A percentile compares a stretch with the other conserved stretches of the same genome.
Conservation (phyloP, 1,139 yeast genomes). For the Yamadazyma pseudoaaseri region DNA sequence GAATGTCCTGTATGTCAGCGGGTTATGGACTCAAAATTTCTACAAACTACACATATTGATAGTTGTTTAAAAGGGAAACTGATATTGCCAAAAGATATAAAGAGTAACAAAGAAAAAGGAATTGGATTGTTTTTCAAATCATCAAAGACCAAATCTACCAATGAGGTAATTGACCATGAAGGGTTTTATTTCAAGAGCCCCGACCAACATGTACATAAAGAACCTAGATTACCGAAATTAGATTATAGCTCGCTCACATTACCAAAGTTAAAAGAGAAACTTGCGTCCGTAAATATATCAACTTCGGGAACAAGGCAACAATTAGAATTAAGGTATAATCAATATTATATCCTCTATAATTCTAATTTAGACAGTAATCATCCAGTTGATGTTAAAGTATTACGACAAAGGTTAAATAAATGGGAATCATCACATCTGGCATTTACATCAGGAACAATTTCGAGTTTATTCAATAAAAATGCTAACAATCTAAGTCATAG, state of each 20-base stretch:
- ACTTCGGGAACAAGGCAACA: constrained; percentile 61
- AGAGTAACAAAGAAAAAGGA: constrained; percentile 7
- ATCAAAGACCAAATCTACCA: constrained; percentile 4
- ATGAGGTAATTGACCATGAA: constrained; percentile 16
- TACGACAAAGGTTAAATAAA: constrained; percentile 55
- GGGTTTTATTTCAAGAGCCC: constrained; percentile 34
- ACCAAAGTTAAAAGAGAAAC: constrained; percentile 59
- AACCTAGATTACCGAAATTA: constrained; percentile 51
- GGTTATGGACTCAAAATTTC: constrained; percentile 51
- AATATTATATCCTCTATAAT: constrained; percentile 77
- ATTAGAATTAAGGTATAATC: constrained; percentile 71
- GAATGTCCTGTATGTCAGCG: constrained; percentile 73
- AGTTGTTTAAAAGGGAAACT: constrained; percentile 49
- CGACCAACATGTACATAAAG: constrained; percentile 24
- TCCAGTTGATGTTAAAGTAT: constrained; percentile 57
- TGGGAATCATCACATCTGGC: constrained; percentile 66
- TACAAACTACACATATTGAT: constrained; percentile 72
- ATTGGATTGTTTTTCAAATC: constrained; percentile 38
- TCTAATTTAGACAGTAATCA: constrained; percentile 76
- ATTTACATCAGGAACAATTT: constrained; percentile 19
- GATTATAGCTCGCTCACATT: constrained; percentile 63
- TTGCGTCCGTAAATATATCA: constrained; percentile 55
- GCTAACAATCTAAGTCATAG: constrained; percentile 20
- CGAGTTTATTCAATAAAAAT: constrained; percentile 25
- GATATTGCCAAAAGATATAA: constrained; percentile 7